Evolutionary conservation across 2,329 filamentous ascomycete genomes (phyloP), one percentile per base, ranked within the genome.

Genomic region (Dryadomyces quercus-mongolicae): DNA sequence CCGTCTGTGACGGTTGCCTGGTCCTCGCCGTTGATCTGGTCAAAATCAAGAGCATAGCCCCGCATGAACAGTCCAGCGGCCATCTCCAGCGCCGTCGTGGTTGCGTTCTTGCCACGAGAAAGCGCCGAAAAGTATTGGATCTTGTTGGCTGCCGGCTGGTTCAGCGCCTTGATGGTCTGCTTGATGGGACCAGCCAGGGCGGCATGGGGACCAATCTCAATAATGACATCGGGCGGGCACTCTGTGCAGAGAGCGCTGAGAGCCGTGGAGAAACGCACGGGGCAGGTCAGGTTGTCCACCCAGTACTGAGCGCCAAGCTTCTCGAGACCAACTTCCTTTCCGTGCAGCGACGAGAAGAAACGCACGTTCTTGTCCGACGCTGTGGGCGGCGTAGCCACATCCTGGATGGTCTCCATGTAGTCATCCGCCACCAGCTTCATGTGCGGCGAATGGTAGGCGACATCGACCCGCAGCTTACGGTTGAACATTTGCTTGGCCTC

Each of bases 371-470:
- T n/a, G n/a, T 13, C 16, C 16, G 2, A 15, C n/a, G 25, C 46
- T 25, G 51, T 8, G 6, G 2, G 20, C 21, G 21, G 46, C 3
- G 20, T 18, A 2, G 10, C 18, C 10, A 20, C 44, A 1, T 46
- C 20, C 1, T 67, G 60, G 0, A 67, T 58, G 36, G 70, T 66
- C 0, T 65, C 64, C 15, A 68, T 62, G 57, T 78, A 78, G 4
- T 72, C 70, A 5, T 74, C 70, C 1, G 75, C 72, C 1, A 78
- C 67, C 1, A 71, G 63, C 50, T 73, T 69, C 76, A 80, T 79
- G 58, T 78, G 74, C 40, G 71, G 67, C 0, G 76, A 80, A 60
- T 80, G 77, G 45, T 80, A 80, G 0, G 76, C 76, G 12, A 73
- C 70, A 12, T 75, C 71, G 5, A 79, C 72, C 3, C 69, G 68